Evolutionary conservation across 164 flowering plant genomes (phyloP).

Genomic region (Litsea cubeba): DNA sequence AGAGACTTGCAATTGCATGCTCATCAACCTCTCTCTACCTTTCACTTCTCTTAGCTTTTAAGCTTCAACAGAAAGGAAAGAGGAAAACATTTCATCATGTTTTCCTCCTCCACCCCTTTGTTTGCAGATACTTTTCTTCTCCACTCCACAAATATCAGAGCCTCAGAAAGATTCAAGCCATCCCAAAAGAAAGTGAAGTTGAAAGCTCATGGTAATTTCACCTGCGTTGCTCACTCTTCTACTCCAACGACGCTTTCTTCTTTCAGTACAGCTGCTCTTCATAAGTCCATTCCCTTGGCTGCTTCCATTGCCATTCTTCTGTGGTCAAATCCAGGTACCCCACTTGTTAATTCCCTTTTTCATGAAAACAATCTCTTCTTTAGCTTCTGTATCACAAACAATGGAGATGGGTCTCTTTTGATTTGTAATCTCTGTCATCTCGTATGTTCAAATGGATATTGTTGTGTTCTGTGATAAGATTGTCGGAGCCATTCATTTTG

Average conservation of each 20-base stretch:
- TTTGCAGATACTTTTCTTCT: neutral
- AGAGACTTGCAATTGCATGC: no score
- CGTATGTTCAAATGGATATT: no score
- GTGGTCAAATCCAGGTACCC: constrained; percentile 14
- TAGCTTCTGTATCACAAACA: no score
- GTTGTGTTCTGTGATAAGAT: no score
- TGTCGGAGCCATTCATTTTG: no score
- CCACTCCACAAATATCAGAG: neutral
- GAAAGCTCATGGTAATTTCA: neutral
- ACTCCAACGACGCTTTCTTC: neutral
- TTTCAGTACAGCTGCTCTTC: neutral
- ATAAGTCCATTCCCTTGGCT: constrained; percentile 7
- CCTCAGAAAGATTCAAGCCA: neutral
- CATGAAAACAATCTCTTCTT: no score
- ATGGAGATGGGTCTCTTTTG: no score
- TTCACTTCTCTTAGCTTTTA: no score
- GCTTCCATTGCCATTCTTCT: constrained; percentile 10
- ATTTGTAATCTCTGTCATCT: no score
- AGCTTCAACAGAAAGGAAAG: neutral
- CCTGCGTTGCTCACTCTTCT: no score
- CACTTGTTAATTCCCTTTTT: neutral
- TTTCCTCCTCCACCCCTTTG: neutral
- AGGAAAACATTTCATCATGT: constrained; percentile 1
- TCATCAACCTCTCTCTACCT: no score
- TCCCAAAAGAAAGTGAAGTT: neutral